Evolutionary conservation across 2,329 filamentous ascomycete species (phyloP).

Genomic region (Alternaria viburni): DNA sequence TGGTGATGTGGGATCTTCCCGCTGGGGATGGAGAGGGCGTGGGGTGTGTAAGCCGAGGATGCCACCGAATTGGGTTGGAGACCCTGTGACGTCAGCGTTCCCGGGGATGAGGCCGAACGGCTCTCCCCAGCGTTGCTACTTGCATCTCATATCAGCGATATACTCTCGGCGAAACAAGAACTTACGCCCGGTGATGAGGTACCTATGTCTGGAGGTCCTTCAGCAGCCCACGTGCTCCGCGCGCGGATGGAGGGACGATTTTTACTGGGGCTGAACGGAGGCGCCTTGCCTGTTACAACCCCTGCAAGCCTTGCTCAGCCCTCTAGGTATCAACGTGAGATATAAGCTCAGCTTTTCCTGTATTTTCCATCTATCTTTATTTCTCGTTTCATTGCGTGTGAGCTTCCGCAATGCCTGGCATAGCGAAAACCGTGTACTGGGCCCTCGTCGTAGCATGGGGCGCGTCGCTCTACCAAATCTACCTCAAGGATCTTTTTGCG

Average conservation of each 20-base stretch:
- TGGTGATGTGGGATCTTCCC: not conserved
- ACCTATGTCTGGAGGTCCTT: conserved; percentile 2
- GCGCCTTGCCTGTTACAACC: conserved; percentile 2
- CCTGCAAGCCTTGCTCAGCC: conserved; percentile 1
- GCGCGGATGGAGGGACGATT: not conserved
- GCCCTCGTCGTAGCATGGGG: conserved; percentile 32
- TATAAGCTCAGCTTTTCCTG: conserved; percentile 6
- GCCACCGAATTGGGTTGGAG: not conserved
- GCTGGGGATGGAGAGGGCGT: not conserved
- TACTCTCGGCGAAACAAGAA: not conserved
- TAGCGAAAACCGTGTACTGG: conserved; percentile 17
- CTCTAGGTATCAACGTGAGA: conserved; percentile 10
- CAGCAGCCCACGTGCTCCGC: conserved; percentile 6
- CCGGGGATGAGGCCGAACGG: not conserved
- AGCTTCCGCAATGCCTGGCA: conserved; percentile 14
- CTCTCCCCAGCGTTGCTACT: not conserved
- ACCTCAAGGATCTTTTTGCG: conserved; percentile 30
- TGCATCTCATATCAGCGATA: not conserved
- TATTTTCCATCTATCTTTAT: not conserved
- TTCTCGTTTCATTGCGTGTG: not conserved
- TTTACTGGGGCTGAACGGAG: not conserved
- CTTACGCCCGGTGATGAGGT: not conserved
- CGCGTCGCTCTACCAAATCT: conserved; percentile 36
- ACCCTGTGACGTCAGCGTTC: conserved; percentile 10
- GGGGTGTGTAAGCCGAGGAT: not conserved